A percentile compares a stretch with the other conserved stretches of the same genome.
Conservation (phyloP, 1,139 yeast species). For the Candida smagusa region DNA sequence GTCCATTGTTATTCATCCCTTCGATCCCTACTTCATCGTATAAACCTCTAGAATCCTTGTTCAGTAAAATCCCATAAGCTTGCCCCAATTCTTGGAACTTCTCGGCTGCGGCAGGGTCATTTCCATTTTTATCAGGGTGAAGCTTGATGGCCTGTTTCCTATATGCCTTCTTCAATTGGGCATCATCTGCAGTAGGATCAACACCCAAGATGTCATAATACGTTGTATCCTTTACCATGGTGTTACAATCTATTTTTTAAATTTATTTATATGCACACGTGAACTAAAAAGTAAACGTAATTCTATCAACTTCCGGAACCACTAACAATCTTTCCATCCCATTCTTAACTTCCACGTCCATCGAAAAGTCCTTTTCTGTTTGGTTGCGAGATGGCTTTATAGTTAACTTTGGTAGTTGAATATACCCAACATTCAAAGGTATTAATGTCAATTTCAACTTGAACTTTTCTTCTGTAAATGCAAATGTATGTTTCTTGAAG, state of each 20-base stretch:
- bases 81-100: slow-evolving; percentile 33
- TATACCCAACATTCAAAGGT: slow-evolving; percentile 74
- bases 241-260: neutral
- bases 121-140: slow-evolving; percentile 27
- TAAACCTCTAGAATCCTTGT: slow-evolving; percentile 32
- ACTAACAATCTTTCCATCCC: slow-evolving; percentile 67
- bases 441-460: slow-evolving; percentile 49
- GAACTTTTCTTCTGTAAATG: slow-evolving; percentile 18
- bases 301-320: slow-evolving; percentile 66
- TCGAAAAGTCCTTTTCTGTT: slow-evolving; percentile 30
- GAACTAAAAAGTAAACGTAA: slow-evolving; percentile 52
- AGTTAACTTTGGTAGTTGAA: slow-evolving; percentile 53
- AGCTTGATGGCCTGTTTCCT: slow-evolving; percentile 25
- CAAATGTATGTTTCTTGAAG: slow-evolving; percentile 47
- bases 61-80: slow-evolving; percentile 43
- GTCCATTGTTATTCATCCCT: slow-evolving; percentile 33
- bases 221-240: slow-evolving; percentile 23
- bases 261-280: too few species aligned
- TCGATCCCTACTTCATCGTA: slow-evolving; percentile 46
- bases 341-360: slow-evolving; percentile 65
- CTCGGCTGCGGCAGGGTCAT: slow-evolving; percentile 25
- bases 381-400: slow-evolving; percentile 1
- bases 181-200: slow-evolving; percentile 18
- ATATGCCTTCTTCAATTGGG: slow-evolving; percentile 25
- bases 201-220: slow-evolving; percentile 25